Conservation (phyloP, 345 rosid genomes). For the Kandelia obovata region DNA sequence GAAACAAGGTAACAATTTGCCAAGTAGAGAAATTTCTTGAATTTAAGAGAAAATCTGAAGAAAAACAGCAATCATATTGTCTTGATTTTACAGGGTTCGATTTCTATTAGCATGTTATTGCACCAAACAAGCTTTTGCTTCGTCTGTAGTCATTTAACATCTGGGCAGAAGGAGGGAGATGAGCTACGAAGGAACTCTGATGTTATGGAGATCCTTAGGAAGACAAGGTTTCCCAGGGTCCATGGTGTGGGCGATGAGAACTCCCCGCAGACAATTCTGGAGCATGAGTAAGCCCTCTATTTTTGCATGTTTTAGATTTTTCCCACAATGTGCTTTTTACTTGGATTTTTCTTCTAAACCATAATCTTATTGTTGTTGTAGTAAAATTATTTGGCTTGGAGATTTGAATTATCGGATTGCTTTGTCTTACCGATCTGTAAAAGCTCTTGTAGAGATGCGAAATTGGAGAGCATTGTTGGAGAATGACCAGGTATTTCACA, state of each 20-base stretch:
- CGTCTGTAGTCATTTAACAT: constrained; percentile 90
- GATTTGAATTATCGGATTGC: constrained; percentile 97
- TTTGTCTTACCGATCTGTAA: constrained; percentile 72
- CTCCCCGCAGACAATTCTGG: constrained; percentile 81
- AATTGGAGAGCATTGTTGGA: constrained; percentile 88
- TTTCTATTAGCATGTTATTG: constrained; percentile 90
- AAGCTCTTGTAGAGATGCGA: constrained; percentile 96
- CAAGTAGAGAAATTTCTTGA: constrained; percentile 7
- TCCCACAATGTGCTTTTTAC: not conserved
- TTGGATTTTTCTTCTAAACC: not conserved
- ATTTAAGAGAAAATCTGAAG: constrained; percentile 7
- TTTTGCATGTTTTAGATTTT: not conserved
- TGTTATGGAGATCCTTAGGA: constrained; percentile 92
- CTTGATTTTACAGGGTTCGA: constrained; percentile 73
- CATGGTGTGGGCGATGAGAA: constrained; percentile 53
- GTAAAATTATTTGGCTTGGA: constrained; percentile 96
- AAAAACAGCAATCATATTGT: constrained; percentile 2
- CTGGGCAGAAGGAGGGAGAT: constrained; percentile 98
- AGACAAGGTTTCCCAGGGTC: constrained; percentile 91
- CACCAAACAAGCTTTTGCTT: constrained; percentile 97
- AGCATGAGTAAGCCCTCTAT: constrained; percentile 64
- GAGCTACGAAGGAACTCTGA: constrained; percentile 93
- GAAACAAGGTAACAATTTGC: constrained; percentile 76
- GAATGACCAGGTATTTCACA: constrained; percentile 80
- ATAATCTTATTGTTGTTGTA: constrained; percentile 27